phyloP scores from a whole-genome alignment of 1,139 yeast species.

The Candida buenavistaensis region DNA sequence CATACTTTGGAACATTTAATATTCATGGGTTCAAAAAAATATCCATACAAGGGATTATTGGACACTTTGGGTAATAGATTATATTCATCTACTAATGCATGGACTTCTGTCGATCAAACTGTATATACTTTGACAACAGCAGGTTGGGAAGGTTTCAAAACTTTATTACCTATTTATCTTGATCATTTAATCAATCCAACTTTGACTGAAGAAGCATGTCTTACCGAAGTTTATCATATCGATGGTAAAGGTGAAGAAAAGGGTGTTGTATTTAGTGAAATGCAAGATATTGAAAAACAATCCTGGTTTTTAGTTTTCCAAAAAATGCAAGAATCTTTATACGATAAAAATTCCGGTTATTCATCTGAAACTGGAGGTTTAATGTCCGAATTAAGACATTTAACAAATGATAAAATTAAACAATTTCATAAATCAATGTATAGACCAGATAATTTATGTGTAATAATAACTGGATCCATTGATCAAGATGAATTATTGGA shows the following conservation, averaged over 20 bases:
- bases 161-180: slow-evolving; percentile 81
- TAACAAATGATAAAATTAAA: slow-evolving; percentile 73
- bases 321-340: slow-evolving; percentile 63
- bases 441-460: slow-evolving; percentile 80
- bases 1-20: slow-evolving; percentile 94
- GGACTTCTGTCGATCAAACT: slow-evolving; percentile 97
- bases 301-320: slow-evolving; percentile 72
- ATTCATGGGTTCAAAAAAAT: slow-evolving; percentile 89
- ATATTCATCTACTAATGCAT: slow-evolving; percentile 89
- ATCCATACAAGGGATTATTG: slow-evolving; percentile 88
- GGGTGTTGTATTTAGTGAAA: slow-evolving; percentile 96
- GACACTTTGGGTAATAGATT: slow-evolving; percentile 86
- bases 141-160: slow-evolving; percentile 93
- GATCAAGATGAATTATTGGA: slow-evolving; percentile 67
- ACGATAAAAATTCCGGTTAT: slow-evolving; percentile 56
- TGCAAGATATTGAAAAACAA: slow-evolving; percentile 90
- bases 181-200: slow-evolving; percentile 89
- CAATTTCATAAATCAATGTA: slow-evolving; percentile 72
- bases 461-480: slow-evolving; percentile 83
- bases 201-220: slow-evolving; percentile 83
- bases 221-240: slow-evolving; percentile 92
- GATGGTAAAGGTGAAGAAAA: slow-evolving; percentile 90
- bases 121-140: slow-evolving; percentile 90
- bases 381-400: slow-evolving; percentile 68
- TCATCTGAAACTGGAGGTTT: slow-evolving; percentile 95